Evolutionary conservation across 2,329 filamentous ascomycete genomes (phyloP).

Genomic region (Elsinoe australis): DNA sequence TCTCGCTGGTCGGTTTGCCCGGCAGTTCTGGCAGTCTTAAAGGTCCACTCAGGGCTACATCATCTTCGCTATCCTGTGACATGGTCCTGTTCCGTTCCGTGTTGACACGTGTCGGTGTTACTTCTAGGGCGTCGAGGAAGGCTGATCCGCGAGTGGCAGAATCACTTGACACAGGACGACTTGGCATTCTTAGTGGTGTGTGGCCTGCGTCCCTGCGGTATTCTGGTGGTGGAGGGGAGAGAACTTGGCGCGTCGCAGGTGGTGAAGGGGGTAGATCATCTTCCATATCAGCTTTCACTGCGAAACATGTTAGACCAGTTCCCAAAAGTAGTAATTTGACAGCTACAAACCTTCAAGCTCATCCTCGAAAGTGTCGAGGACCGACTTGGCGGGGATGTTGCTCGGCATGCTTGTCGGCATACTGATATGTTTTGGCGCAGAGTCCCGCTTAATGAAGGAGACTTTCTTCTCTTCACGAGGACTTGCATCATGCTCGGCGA

Average conservation of each 20-base stretch:
- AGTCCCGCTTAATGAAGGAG: conserved; percentile 17
- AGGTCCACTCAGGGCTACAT: conserved; percentile 29
- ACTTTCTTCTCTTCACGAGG: conserved; percentile 21
- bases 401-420: conserved; percentile 5
- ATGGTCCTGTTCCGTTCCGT: conserved; percentile 30
- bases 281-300: conserved; percentile 21
- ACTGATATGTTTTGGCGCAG: conserved; percentile 19
- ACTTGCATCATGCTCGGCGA: conserved; percentile 30
- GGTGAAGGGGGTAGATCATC: conserved; percentile 29
- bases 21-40: conserved; percentile 32
- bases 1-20: conserved; percentile 27
- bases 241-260: conserved; percentile 19
- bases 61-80: conserved; percentile 27
- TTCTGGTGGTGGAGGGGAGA: conserved; percentile 28
- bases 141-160: conserved; percentile 20
- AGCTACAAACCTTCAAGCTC: conserved; percentile 5
- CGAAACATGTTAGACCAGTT: conserved; percentile 21
- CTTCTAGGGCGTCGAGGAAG: conserved; percentile 27
- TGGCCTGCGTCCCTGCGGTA: conserved; percentile 30
- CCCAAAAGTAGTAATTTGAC: not conserved
- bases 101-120: conserved; percentile 32
- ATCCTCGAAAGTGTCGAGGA: not conserved
- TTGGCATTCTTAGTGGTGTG: conserved; percentile 28
- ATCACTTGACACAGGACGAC: conserved; percentile 26
- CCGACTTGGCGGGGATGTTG: not conserved